phyloP scores from a whole-genome alignment of 148 eudicot species.

The Rhododendron vialii region DNA sequence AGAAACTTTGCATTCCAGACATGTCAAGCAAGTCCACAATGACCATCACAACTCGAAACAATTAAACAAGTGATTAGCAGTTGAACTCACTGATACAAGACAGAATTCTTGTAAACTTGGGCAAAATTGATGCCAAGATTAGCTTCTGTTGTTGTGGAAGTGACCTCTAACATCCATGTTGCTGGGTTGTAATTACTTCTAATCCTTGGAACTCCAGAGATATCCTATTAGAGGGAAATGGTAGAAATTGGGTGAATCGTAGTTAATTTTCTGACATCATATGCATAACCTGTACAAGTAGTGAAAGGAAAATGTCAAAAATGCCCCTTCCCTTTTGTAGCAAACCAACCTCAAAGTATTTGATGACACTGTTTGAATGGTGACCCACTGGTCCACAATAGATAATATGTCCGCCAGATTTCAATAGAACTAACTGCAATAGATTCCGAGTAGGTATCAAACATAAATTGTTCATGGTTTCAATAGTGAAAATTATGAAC shows the following conservation, averaged over 20 bases:
- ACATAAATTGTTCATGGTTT: not conserved
- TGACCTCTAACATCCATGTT: conserved; percentile 88
- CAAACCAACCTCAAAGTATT: conserved; percentile 68
- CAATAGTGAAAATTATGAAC: not conserved
- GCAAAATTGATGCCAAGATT: conserved; percentile 62
- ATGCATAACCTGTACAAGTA: not conserved
- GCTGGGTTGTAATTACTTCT: conserved; percentile 76
- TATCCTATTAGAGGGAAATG: conserved; percentile 29
- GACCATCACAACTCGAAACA: not conserved
- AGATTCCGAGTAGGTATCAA: not conserved
- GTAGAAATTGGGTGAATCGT: not conserved
- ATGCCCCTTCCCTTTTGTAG: not conserved
- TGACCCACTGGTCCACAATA: conserved; percentile 80
- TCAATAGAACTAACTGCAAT: conserved; percentile 66
- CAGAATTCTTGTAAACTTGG: conserved; percentile 43
- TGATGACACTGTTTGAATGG: conserved; percentile 51
- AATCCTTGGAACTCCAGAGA: conserved; percentile 65
- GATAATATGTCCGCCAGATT: conserved; percentile 62
- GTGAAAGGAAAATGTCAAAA: not conserved
- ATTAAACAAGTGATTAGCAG: not conserved
- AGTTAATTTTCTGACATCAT: not conserved
- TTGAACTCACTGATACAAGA: conserved; percentile 49
- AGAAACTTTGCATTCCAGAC: not conserved
- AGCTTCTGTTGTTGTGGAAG: conserved; percentile 65
- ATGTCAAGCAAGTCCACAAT: not conserved